Conservation (phyloP, 2,329 filamentous ascomycete genomes). For the Neocucurbitaria cava region DNA sequence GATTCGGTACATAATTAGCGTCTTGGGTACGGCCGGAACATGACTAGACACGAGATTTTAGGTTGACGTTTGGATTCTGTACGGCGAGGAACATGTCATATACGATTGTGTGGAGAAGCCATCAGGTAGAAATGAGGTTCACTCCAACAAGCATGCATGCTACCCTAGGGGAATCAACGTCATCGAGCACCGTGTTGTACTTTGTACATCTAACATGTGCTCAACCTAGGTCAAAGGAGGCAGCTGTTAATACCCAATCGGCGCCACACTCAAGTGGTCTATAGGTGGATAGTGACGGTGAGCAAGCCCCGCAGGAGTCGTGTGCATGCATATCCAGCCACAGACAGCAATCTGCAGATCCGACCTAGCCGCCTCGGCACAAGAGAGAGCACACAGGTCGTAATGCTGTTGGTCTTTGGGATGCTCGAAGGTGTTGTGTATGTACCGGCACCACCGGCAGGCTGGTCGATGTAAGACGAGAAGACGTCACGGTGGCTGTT, state of each 20-base stretch:
- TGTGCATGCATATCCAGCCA: slow-evolving; percentile 12
- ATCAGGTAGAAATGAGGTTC: not conserved
- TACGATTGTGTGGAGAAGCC: not conserved
- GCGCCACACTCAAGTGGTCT: slow-evolving; percentile 3
- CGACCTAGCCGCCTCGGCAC: slow-evolving; percentile 10
- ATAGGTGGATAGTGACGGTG: not conserved
- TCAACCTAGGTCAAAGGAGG: slow-evolving; percentile 8
- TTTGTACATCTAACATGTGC: slow-evolving; percentile 5
- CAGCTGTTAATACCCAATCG: slow-evolving; percentile 12
- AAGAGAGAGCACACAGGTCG: not conserved
- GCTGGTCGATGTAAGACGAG: not conserved
- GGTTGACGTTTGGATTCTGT: not conserved
- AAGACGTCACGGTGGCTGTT: slow-evolving; percentile 22
- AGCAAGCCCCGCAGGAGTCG: slow-evolving; percentile 17
- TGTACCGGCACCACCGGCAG: not conserved
- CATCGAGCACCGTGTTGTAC: slow-evolving; percentile 10
- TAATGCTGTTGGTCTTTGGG: not conserved
- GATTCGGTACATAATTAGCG: not conserved
- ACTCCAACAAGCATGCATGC: no score
- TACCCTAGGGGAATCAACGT: slow-evolving; percentile 5
- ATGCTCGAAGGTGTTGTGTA: not conserved
- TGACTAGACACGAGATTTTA: not conserved
- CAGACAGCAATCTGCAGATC: slow-evolving; percentile 7
- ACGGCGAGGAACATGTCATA: not conserved
- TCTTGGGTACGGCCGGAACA: not conserved